Evolutionary conservation across 176 grass and related monocot species (phyloP).

Genomic region (Eleusine indica): DNA sequence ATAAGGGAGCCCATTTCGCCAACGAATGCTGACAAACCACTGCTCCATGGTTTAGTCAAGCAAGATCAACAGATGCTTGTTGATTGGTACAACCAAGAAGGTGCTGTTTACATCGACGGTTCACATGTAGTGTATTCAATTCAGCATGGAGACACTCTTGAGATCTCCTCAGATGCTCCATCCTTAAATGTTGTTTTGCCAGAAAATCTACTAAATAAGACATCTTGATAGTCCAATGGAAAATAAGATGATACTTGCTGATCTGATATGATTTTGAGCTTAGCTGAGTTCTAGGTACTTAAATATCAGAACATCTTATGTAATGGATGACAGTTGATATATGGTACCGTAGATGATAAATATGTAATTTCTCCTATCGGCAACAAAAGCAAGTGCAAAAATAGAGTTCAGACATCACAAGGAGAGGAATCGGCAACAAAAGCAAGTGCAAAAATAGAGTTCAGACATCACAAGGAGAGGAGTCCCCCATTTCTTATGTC

Average conservation of each 20-base stretch:
- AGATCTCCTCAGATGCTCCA: slow-evolving; percentile 71
- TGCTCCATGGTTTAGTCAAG: slow-evolving; percentile 78
- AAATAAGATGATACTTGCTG: slow-evolving; percentile 23
- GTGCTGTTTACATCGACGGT: slow-evolving; percentile 81
- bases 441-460: not conserved
- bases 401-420: too few relatives aligned
- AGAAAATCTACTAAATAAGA: slow-evolving; percentile 48
- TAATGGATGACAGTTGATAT: slow-evolving; percentile 7
- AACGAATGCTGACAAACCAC: slow-evolving; percentile 44
- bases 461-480: too few relatives aligned
- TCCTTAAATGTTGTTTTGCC: slow-evolving; percentile 81
- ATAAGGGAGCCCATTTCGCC: slow-evolving; percentile 84
- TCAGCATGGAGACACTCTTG: slow-evolving; percentile 74
- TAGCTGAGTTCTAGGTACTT: slow-evolving; percentile 18
- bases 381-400: not conserved
- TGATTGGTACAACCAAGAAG: slow-evolving; percentile 81
- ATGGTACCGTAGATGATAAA: slow-evolving; percentile 6
- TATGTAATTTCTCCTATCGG: slow-evolving; percentile 1
- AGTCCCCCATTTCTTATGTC: too few relatives aligned
- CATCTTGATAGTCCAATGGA: slow-evolving; percentile 42
- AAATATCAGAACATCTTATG: not conserved
- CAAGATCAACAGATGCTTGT: slow-evolving; percentile 51
- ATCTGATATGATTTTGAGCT: slow-evolving; percentile 28
- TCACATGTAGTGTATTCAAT: slow-evolving; percentile 72
- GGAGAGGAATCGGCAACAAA: not conserved